These are phyloP conservation scores for Tulasnella calospora DNA, from an alignment of 768 basidiomycete species.

Conservation along the genomic window DNA sequence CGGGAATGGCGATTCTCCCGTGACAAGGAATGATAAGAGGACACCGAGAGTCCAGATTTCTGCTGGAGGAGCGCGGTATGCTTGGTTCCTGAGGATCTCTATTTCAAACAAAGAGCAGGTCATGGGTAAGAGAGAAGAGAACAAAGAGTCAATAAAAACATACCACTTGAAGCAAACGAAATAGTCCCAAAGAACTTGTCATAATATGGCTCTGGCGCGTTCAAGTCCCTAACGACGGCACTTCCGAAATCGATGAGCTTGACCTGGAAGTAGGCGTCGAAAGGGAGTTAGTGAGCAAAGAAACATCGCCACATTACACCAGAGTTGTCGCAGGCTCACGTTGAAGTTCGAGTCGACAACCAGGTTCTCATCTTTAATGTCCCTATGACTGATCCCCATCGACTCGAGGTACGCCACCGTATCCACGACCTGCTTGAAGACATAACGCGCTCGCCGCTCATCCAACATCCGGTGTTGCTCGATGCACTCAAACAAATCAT, in stretches of 20 bases:
- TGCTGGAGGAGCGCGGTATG: constrained; percentile 39
- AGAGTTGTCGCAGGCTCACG: constrained; percentile 30
- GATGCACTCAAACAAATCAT: constrained; percentile 94
- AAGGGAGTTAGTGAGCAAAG: neutral
- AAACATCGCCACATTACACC: neutral
- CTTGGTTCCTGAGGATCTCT: constrained; percentile 39
- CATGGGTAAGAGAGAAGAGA: neutral
- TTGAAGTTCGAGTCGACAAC: constrained; percentile 51
- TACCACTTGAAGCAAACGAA: constrained; percentile 32
- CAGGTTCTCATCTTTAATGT: constrained; percentile 45
- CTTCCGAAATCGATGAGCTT: constrained; percentile 97
- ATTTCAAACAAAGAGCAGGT: constrained; percentile 21
- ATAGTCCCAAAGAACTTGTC: constrained; percentile 53
- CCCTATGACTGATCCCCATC: constrained; percentile 40
- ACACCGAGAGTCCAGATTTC: constrained; percentile 45
- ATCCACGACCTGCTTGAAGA: constrained; percentile 84
- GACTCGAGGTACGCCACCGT: constrained; percentile 66
- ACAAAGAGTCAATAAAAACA: neutral
- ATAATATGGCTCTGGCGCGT: constrained; percentile 59
- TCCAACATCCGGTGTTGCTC: constrained; percentile 80
- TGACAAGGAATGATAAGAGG: constrained; percentile 41
- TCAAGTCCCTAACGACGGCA: constrained; percentile 67
- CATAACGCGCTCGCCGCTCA: constrained; percentile 71
- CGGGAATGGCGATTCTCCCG: constrained; percentile 40
- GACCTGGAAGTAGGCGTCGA: constrained; percentile 47